Base-by-base conservation (phyloP, 2,329 filamentous ascomycete species). In the Fonsecaea erecta region DNA sequence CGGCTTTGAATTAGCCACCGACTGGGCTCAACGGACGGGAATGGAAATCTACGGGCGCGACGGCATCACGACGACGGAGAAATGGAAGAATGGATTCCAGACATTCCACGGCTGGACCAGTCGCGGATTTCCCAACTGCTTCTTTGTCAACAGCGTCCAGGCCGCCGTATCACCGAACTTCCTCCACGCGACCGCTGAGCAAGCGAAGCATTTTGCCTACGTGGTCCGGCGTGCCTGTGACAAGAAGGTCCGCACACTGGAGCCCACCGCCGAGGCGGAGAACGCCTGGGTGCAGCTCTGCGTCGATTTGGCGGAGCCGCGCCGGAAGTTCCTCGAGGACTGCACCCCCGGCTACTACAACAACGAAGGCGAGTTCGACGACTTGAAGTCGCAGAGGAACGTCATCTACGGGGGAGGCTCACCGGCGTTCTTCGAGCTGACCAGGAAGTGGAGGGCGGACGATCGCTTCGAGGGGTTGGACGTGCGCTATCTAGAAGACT, bases 1-100 rank as follows among this genome's bases (percentile, higher is more conserved):
- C 0, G 82, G 82, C 5, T 84, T 79, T 66, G 68, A 69, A 18
- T 59, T 71, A 14, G 60, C 65, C 9, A 66, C 65, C 18, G 60
- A 59, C 16, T 68, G 52, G 37, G 37, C 65, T 1, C 62, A 68
- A 34, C 54, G 61, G 18, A 48, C 71, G 0, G 70, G 69, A n/a
- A 74, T 71, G 60, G 64, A 74, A 26, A 62, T 76, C 8, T 24
- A 67, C 18, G 74, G 74, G 9, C 70, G 71, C n/a, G 63, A 72
- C 56, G 71, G 72, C 2, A 12, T 53, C 21, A 70, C 35, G n/a
- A 51, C 75, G 43, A 24, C 56, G 5, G 60, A 75, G 12, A 70
- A 73, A 34, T 76, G 74, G 73, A 18, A 60, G 7, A 51, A 70
- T 1, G 68, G 68, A 6, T 40, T 56, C n/a, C 51, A 52, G 16